Base-by-base conservation (phyloP, 163 green algal genomes). In the Prototheca stagnorum region DNA sequence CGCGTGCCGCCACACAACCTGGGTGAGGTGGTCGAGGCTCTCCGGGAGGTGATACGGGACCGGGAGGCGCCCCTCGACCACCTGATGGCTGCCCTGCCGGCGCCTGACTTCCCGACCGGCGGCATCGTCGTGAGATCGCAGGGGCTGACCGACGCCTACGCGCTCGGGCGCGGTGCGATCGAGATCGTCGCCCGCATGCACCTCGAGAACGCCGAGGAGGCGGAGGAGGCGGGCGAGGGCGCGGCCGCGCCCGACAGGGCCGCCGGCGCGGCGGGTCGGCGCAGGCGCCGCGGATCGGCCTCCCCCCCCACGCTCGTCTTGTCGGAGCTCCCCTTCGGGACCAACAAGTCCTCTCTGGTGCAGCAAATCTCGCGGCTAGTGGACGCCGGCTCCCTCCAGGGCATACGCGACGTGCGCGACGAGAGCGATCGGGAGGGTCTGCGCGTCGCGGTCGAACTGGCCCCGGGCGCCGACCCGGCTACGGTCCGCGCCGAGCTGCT, bases 1-100 rank as follows among this genome's bases (percentile, higher is more conserved):
- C 77, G 67, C 49, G 93, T 98, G 36, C 90, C 90, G 11, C 86
- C 90, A 1, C 90, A 98, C 73, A 98, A 97, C 70, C 52, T 97
- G 47, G 43, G 44, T 9, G 75, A 85, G 65, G 77, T 94, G 11
- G 70, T 86, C n/a, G 46, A 51, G 0, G 86, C 59, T 0, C 57
- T 93, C 17, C 57, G 57, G 23, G 79, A 75, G 2, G 54, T 93
- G 5, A 82, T 92, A 4, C 19, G 60, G 19, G 62, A 97, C 61
- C 85, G 85, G 1, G 47, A 75, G 47, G 80, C 87, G 51, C 81
- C 55, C 16, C 61, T 73, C 14, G 41, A 62, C 8, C 64, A 86
- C 43, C 78, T 98, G 16, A 87, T 93, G 78, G 26, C 64, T 40
- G 55, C 82, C 68, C 65, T 95, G 0, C 80, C 77, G 9, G 90